Evolutionary conservation across 1,284 basidiomycete genomes (phyloP).

Genomic region (Trichosporon coremiiforme): DNA sequence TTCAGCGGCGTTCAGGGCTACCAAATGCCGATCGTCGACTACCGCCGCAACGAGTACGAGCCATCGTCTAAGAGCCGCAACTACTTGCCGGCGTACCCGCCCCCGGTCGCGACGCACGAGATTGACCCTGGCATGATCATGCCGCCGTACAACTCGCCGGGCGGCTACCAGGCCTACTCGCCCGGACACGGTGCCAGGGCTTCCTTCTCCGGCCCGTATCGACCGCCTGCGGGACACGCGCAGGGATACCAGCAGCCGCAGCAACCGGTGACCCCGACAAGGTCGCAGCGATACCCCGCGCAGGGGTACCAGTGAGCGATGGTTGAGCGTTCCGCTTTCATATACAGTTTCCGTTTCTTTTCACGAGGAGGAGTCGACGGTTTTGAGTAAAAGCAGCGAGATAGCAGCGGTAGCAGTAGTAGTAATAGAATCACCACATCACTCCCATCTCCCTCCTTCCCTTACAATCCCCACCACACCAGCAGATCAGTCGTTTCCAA

Average conservation of each 20-base stretch:
- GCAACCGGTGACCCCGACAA: conserved; percentile 7
- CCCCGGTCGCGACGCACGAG: conserved; percentile 48
- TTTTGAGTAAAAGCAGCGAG: neutral
- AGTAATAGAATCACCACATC: neutral
- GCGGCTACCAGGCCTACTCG: conserved; percentile 27
- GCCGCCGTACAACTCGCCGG: conserved; percentile 35
- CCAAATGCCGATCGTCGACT: conserved; percentile 52
- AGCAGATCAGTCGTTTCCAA: neutral
- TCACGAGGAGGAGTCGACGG: neutral
- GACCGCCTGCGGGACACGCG: conserved; percentile 17
- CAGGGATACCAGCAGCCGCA: conserved; percentile 15
- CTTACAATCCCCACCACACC: neutral
- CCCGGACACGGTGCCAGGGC: conserved; percentile 42
- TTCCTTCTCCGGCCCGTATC: conserved; percentile 49
- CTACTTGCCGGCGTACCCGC: conserved; percentile 53
- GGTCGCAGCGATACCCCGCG: conserved; percentile 4
- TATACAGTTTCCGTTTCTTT: neutral
- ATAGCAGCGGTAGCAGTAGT: neutral
- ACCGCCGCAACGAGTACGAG: conserved; percentile 43
- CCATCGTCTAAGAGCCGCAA: conserved; percentile 27
- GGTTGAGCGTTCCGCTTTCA: neutral
- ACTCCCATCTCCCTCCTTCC: neutral
- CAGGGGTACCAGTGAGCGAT: conserved; percentile 9
- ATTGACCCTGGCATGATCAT: conserved; percentile 40
- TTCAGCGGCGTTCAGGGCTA: conserved; percentile 37